Base-by-base conservation (phyloP, 352 stramenopile genomes). In the Pythium aphanidermatum region DNA sequence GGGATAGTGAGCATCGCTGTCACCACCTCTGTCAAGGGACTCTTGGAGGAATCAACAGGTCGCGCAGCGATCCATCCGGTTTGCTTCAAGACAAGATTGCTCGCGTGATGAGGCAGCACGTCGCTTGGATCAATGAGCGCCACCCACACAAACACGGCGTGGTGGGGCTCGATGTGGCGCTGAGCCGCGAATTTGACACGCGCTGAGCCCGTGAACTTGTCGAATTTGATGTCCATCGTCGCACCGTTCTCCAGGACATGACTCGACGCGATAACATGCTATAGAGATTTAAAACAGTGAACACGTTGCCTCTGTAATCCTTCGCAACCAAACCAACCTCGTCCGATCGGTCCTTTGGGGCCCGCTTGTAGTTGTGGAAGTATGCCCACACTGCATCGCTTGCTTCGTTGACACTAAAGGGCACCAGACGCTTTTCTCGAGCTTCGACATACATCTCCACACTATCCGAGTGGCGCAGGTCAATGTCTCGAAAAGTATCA, bases 121-220 rank as follows among this genome's bases (percentile, higher is more conserved):
- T 40, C 45, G 23, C 25, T 51, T 16, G 52, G 45, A 17, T 61
- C 52, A 10, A 42, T 29, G 2, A 49, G 5, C 0, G 38, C 52
- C 14, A 55, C 32, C 38, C 45, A 61, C 3, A 61, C 52, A 30
- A 61, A 30, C 5, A 61, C 39, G 2, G 46, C 23, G 9, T 46
- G 52, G 33, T 55, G 12, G 16, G 12, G 10, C 12, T 61, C 45
- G 3, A 46, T 16, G 29, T 43, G 51, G 12, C 46, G 44, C 7
- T 40, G 30, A 4, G 24, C 46, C 13, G 25, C 40, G 25, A 51
- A 47, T 21, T 39, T 49, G 37, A 45, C 25, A 9, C 30, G 38
- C 0, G 47, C 9, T 8, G 20, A 17, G 9, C 52, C 52, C 0
- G 23, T 38, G 24, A 51, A 61, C 26, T 46, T 44, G 4, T 45